A percentile compares a stretch with the other conserved stretches of the same genome.
Evolutionary conservation across 192 early-diverging fungal genomes (phyloP).

Genomic region (Pecoramyces ruminantium): DNA sequence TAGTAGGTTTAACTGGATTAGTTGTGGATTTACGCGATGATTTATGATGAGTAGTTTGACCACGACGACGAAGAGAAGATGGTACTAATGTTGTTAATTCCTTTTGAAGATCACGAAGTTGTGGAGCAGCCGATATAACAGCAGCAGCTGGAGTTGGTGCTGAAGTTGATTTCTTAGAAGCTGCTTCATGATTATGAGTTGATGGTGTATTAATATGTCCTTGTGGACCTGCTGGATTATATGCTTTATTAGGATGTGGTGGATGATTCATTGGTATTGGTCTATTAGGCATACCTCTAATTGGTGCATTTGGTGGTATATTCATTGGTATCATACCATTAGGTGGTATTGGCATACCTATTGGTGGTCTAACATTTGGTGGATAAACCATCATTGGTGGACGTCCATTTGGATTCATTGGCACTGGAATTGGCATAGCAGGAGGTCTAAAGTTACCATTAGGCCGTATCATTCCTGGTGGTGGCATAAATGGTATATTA

Average conservation of each 20-base stretch:
- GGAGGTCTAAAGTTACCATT: not conserved
- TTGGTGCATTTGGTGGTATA: not conserved
- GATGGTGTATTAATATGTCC: not conserved
- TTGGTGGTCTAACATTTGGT: not conserved
- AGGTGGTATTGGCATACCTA: not conserved
- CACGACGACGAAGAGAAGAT: slow-evolving; percentile 15
- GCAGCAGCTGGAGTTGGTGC: slow-evolving; percentile 8
- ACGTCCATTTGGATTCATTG: not conserved
- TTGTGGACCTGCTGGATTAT: too few species aligned
- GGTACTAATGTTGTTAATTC: slow-evolving; percentile 61
- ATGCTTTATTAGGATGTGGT: not conserved
- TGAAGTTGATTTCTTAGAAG: not conserved
- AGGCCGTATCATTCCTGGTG: not conserved
- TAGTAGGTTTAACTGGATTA: not conserved
- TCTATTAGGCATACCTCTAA: not conserved
- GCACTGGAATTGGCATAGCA: not conserved
- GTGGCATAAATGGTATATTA: not conserved
- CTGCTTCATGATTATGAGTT: not conserved
- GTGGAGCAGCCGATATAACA: slow-evolving; percentile 59
- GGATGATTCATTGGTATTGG: not conserved
- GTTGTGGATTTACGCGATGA: not conserved
- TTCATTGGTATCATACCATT: not conserved
- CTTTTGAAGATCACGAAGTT: slow-evolving; percentile 63
- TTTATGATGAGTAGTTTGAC: not conserved
- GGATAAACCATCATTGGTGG: not conserved